Evolutionary conservation across 139 green algal species (phyloP).

Genomic region (Edaphochlamys debaryana): DNA sequence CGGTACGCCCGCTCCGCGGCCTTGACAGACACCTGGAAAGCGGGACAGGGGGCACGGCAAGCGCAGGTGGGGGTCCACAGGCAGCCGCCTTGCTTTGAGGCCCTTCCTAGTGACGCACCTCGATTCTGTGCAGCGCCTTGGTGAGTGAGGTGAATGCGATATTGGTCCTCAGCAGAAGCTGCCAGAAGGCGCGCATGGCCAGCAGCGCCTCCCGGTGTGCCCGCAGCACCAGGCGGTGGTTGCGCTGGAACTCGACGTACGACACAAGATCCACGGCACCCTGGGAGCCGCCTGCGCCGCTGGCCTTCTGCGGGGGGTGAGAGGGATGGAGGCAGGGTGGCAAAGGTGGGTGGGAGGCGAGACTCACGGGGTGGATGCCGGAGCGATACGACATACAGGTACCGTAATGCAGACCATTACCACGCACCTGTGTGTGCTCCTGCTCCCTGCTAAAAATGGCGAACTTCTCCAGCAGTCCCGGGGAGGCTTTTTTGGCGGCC

Average conservation of each 20-base stretch:
- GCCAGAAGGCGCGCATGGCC: slow-evolving; percentile 50
- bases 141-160: slow-evolving; percentile 47
- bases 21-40: neutral
- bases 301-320: too few species aligned
- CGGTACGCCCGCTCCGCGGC: slow-evolving; percentile 37
- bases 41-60: neutral
- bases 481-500: slow-evolving; percentile 34
- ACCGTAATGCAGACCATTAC: too few species aligned
- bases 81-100: neutral
- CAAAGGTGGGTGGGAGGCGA: too few species aligned
- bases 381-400: too few species aligned
- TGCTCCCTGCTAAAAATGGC: slow-evolving; percentile 54
- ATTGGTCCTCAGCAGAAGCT: slow-evolving; percentile 35
- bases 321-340: too few species aligned
- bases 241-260: slow-evolving; percentile 66
- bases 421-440: slow-evolving; percentile 53
- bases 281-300: neutral
- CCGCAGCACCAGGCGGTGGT: slow-evolving; percentile 40
- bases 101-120: neutral
- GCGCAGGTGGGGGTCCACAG: neutral
- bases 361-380: too few species aligned
- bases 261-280: slow-evolving; percentile 57
- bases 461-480: slow-evolving; percentile 49
- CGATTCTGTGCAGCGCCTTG: slow-evolving; percentile 26
- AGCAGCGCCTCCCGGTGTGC: slow-evolving; percentile 47